Conservation (phyloP, 2,329 filamentous ascomycete species). For the Ophiostoma populinum region DNA sequence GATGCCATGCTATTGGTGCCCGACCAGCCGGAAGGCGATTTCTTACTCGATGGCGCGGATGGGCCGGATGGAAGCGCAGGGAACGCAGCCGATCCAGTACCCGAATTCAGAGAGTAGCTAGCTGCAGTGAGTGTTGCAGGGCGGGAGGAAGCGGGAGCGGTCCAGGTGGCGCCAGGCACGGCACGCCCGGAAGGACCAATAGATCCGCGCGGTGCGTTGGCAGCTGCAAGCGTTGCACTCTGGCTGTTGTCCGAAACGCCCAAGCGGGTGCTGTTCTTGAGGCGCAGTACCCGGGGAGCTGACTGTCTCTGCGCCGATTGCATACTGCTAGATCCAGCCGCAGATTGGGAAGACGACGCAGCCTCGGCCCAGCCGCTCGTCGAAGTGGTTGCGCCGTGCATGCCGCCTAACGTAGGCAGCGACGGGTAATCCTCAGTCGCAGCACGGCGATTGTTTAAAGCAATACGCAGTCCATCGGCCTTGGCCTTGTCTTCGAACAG, state of each 20-base stretch:
- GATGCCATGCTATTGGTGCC: conserved; percentile 8
- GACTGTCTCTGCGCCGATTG: conserved; percentile 28
- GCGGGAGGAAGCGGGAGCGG: conserved; percentile 11
- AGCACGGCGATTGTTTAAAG: conserved; percentile 90
- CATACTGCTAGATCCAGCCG: no score
- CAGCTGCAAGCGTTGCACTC: conserved; percentile 6
- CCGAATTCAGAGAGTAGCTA: conserved; percentile 8
- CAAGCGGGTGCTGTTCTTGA: conserved; percentile 39
- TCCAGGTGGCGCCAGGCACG: conserved; percentile 12
- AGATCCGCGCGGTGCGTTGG: not conserved
- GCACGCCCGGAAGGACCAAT: conserved; percentile 5
- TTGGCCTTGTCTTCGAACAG: conserved; percentile 75
- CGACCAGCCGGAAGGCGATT: conserved; percentile 12
- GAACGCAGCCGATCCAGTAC: conserved; percentile 23
- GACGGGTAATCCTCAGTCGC: conserved; percentile 94
- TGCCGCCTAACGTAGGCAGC: conserved; percentile 56
- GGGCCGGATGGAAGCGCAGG: conserved; percentile 22
- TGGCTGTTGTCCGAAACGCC: conserved; percentile 19
- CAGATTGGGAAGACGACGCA: conserved; percentile 33
- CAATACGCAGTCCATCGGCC: conserved; percentile 54
- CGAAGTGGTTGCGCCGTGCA: conserved; percentile 41
- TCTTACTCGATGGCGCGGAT: conserved; percentile 7
- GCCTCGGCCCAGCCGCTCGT: conserved; percentile 43
- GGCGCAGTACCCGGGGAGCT: conserved; percentile 33
- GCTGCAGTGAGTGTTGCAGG: conserved; percentile 9